Percentiles rank a stretch among this genome's conserved stretches.
These are phyloP conservation scores for Echeveria elegans DNA, from an alignment of 164 flowering plant species.

Conservation along the genomic window DNA sequence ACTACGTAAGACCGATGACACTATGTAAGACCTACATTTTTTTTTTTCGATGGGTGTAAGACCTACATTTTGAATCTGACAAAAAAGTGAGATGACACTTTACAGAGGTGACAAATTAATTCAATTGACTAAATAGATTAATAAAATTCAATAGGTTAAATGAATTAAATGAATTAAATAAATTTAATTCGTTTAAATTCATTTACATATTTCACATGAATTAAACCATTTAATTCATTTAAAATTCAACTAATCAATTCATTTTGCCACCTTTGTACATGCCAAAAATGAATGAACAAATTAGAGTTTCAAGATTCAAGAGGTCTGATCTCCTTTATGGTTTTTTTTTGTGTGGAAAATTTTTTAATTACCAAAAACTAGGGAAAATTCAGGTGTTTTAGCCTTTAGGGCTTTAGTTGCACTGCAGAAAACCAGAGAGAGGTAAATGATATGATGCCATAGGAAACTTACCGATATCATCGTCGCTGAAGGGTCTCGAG, in stretches of 20 bases:
- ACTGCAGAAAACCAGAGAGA: neutral
- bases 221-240: no score
- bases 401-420: neutral
- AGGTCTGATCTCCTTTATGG: neutral
- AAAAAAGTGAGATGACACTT: neutral
- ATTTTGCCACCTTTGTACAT: no score
- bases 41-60: no score
- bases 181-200: no score
- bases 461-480: constrained; percentile 51
- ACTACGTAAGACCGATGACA: neutral
- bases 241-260: no score
- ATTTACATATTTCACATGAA: no score
- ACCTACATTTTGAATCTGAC: neutral
- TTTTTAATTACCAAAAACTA: neutral
- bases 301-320: neutral
- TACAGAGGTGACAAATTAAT: no score
- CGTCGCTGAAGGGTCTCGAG: constrained; percentile 58
- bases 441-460: neutral
- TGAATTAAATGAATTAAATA: no score
- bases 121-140: no score
- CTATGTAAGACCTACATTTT: neutral
- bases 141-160: no score
- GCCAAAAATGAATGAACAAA: neutral
- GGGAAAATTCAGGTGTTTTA: neutral
- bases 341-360: neutral